Evolutionary conservation across 768 basidiomycete species (phyloP).

Genomic region (Kwoniella sp.): DNA sequence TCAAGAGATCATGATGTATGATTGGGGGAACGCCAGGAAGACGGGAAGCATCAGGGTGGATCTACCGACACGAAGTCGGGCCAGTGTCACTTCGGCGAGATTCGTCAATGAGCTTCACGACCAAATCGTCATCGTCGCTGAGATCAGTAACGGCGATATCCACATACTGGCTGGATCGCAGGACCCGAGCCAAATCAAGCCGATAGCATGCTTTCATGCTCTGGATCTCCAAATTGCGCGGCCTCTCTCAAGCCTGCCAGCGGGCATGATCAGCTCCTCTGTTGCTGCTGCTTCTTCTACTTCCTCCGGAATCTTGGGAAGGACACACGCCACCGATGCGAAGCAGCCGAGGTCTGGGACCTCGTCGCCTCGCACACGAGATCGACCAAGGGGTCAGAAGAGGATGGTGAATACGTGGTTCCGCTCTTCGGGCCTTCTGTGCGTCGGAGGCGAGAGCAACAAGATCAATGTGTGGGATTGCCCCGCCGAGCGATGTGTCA

Average conservation of each 20-base stretch:
- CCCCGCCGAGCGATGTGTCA: conserved; percentile 42
- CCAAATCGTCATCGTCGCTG: conserved; percentile 38
- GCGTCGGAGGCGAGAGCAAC: conserved; percentile 34
- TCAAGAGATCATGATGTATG: conserved; percentile 40
- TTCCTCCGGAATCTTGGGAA: too few species aligned
- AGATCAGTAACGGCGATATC: conserved; percentile 49
- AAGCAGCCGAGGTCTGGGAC: too few species aligned
- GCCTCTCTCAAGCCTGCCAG: background rate
- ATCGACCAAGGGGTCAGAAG: conserved; percentile 4
- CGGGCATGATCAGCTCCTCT: too few species aligned
- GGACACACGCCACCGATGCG: too few species aligned
- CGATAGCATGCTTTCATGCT: conserved; percentile 42
- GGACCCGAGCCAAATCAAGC: conserved; percentile 28
- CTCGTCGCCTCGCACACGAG: too few species aligned
- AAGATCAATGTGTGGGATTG: conserved; percentile 49
- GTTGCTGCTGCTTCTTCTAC: too few species aligned
- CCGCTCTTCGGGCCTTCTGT: conserved; percentile 38
- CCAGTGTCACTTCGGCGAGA: conserved; percentile 30
- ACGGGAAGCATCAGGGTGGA: conserved; percentile 31
- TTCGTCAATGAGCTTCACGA: conserved; percentile 51
- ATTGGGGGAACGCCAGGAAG: conserved; percentile 38
- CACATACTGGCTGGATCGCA: conserved; percentile 39
- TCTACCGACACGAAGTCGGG: conserved; percentile 15
- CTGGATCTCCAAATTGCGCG: conserved; percentile 17
- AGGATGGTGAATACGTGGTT: conserved; percentile 39